Base-by-base conservation (phyloP, 2,329 filamentous ascomycete genomes). In the Cercospora sojina region DNA sequence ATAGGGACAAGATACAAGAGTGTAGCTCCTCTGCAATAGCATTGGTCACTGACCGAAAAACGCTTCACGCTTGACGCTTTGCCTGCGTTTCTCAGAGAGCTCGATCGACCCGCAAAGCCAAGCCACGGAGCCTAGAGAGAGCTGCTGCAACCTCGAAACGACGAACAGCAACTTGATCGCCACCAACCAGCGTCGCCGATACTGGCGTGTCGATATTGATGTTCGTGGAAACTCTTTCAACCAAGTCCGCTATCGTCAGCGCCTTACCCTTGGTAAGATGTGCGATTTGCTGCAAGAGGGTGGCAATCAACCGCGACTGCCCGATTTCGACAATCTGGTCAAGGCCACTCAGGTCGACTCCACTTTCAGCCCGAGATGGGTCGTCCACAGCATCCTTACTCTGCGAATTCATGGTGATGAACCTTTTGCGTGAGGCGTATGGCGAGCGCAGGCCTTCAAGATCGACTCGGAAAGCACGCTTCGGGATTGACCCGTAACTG, bases 291-390 rank as follows among this genome's bases (percentile, higher is more conserved):
- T 72, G 67, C 16, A 77, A 58, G 7, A 69, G 62, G 4, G 62
- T 53, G 8, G 75, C 74, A 57, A 77, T 71, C 32, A 66, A 71
- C 18, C 73, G 70, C 20, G 74, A 69, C 59, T 77, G 76, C n/a
- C 75, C 75, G 12, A 74, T 66, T 59, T 76, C 76, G 10, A 76
- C 72, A 29, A 77, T 62, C 66, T 77, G 76, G 55, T 77, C 75
- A 13, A 77, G 53, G 12, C 67, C 67, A 18, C 69, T 69, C 10
- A 77, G 53, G 60, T 77, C 72, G 23, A 77, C 71, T 10, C 76
- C 75, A 13, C 70, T 64, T 47, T 74, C 75, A 3, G 64, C 73
- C 29, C 74, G 62, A 6, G 73, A 69, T 1, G 75, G 75, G 60
- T 76, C 71, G 23, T 74, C 67, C n/a, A 74, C 71, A 9, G 73